phyloP scores from a whole-genome alignment of 768 basidiomycete species.

The Cystobasidium tubakii region DNA sequence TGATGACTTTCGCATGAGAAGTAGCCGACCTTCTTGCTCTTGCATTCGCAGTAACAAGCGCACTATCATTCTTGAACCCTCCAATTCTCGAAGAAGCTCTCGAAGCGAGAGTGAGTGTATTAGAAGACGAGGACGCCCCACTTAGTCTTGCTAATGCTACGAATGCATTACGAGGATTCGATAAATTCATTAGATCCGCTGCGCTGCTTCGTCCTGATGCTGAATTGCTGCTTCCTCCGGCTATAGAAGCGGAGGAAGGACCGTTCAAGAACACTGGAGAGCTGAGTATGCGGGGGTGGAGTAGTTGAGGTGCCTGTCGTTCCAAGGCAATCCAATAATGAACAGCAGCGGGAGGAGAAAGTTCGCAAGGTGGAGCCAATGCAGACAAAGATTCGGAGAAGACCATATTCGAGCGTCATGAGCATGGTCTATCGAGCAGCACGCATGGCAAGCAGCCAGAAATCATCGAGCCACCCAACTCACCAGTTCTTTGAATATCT shows the following conservation, averaged over 20 bases:
- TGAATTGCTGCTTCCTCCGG: not conserved
- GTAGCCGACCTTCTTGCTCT: not conserved
- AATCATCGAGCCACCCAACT: no score
- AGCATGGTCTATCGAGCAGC: not conserved
- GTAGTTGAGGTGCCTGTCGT: conserved; percentile 28
- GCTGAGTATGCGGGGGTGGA: conserved; percentile 27
- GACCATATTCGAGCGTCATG: conserved; percentile 5
- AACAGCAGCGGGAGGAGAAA: no score
- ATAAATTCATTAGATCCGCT: not conserved
- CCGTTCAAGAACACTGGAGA: conserved; percentile 19
- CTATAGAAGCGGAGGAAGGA: conserved; percentile 4
- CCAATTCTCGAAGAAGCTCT: conserved; percentile 7
- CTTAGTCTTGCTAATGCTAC: conserved; percentile 22
- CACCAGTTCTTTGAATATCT: conserved; percentile 32
- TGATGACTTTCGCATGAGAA: not conserved
- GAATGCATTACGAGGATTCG: conserved; percentile 26
- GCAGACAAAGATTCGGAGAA: no score
- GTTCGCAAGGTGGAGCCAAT: no score
- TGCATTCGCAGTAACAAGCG: not conserved
- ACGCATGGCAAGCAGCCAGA: no score
- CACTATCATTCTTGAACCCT: not conserved
- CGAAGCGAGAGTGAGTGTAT: not conserved
- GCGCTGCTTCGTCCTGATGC: not conserved
- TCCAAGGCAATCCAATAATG: no score
- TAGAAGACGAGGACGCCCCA: not conserved